These are phyloP conservation scores for Rhodotorula sp. DNA, from an alignment of 1,284 basidiomycete genomes.

Conservation along the genomic window DNA sequence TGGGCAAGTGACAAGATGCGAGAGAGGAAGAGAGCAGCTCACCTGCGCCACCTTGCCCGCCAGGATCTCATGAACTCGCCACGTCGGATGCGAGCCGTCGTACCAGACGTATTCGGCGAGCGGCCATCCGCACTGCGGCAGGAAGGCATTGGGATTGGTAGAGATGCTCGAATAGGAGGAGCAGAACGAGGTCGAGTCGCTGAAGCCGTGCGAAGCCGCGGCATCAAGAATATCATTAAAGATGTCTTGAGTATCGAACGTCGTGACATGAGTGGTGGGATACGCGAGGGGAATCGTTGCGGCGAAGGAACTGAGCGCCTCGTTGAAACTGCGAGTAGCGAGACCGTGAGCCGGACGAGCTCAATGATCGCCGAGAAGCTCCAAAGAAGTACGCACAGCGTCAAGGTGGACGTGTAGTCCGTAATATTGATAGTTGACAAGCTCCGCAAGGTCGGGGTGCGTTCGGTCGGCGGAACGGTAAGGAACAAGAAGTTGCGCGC, in stretches of 20 bases:
- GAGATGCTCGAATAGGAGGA: not conserved
- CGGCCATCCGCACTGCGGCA: slow-evolving; percentile 11
- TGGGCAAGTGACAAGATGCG: too few species aligned
- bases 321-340: slow-evolving; percentile 12
- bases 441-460: slow-evolving; percentile 7
- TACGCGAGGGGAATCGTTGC: not conserved
- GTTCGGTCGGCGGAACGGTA: slow-evolving; percentile 19
- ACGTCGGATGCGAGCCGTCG: slow-evolving; percentile 15
- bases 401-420: not conserved
- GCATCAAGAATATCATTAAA: slow-evolving; percentile 19
- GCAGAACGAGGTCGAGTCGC: slow-evolving; percentile 11
- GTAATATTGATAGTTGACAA: not conserved
- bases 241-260: slow-evolving; percentile 22
- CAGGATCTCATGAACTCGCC: slow-evolving; percentile 22
- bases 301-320: not conserved
- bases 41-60: slow-evolving; percentile 11
- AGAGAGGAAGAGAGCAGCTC: not conserved
- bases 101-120: slow-evolving; percentile 20
- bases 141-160: not conserved
- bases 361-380: not conserved
- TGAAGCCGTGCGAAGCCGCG: slow-evolving; percentile 17
- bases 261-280: not conserved
- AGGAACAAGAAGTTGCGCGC: slow-evolving; percentile 27
- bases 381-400: not conserved
- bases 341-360: too few species aligned